These are phyloP conservation scores for Komagataella phaffii DNA, from an alignment of 805 yeast species.

Conservation along the genomic window DNA sequence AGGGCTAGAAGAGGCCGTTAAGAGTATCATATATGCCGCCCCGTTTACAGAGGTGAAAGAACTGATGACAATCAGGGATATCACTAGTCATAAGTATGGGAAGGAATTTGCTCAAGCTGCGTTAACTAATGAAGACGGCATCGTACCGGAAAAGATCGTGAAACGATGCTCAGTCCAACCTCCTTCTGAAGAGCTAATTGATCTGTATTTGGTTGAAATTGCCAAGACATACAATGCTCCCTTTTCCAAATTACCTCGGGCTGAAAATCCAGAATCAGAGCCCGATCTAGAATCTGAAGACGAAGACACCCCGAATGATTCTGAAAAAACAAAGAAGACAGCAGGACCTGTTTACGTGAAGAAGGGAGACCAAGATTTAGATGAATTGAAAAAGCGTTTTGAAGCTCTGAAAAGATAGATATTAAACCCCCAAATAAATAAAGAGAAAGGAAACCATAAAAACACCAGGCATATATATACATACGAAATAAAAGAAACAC, in stretches of 20 bases:
- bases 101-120: conserved; percentile 49
- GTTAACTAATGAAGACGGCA: conserved; percentile 30
- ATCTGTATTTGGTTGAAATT: conserved; percentile 62
- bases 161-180: conserved; percentile 53
- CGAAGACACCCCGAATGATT: conserved; percentile 6
- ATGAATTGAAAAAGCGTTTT: conserved; percentile 55
- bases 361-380: conserved; percentile 34
- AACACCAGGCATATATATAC: not conserved
- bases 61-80: conserved; percentile 42
- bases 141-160: conserved; percentile 57
- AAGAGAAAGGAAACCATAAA: conserved; percentile 1
- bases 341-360: conserved; percentile 7
- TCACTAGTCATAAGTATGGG: conserved; percentile 52
- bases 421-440: not conserved
- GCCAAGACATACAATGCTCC: conserved; percentile 71
- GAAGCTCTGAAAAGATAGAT: conserved; percentile 49
- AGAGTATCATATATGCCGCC: conserved; percentile 54
- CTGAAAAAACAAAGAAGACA: conserved; percentile 9
- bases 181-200: conserved; percentile 53
- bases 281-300: conserved; percentile 13
- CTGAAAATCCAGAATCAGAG: conserved; percentile 13
- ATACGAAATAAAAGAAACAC: not conserved
- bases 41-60: conserved; percentile 71
- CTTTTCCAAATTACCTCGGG: conserved; percentile 25
- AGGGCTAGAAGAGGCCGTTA: conserved; percentile 65